These are phyloP conservation scores for Mollisiaceae sp. DNA, from an alignment of 2,329 filamentous ascomycete species.

Conservation along the genomic window DNA sequence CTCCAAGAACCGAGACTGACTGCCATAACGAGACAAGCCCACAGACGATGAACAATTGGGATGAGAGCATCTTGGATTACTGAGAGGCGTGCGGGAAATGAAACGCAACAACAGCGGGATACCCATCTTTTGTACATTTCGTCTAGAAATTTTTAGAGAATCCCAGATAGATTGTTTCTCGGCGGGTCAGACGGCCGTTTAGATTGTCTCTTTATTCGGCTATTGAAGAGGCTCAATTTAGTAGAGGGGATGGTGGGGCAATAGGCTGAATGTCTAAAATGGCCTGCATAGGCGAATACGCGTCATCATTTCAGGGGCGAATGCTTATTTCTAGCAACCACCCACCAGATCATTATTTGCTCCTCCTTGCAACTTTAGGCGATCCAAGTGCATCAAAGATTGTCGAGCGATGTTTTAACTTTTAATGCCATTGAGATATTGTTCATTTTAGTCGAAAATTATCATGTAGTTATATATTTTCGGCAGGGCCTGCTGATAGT, in stretches of 20 bases:
- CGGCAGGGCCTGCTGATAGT: no score
- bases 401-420: no score
- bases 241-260: background rate
- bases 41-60: background rate
- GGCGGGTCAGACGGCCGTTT: slow-evolving; percentile 6
- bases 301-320: background rate
- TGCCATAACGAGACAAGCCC: background rate
- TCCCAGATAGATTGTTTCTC: slow-evolving; percentile 3
- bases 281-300: background rate
- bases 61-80: background rate
- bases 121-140: slow-evolving; percentile 2
- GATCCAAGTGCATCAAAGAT: no score
- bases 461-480: no score
- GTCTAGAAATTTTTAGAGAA: background rate
- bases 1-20: background rate
- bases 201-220: slow-evolving; percentile 4
- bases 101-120: background rate
- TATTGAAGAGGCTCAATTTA: slow-evolving; percentile 1
- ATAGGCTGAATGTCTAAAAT: background rate
- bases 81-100: background rate
- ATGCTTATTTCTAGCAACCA: no score
- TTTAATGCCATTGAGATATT: no score
- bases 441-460: no score
- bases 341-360: no score
- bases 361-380: no score